Evolutionary conservation across 768 basidiomycete species (phyloP).

Genomic region (Suillus placidus): DNA sequence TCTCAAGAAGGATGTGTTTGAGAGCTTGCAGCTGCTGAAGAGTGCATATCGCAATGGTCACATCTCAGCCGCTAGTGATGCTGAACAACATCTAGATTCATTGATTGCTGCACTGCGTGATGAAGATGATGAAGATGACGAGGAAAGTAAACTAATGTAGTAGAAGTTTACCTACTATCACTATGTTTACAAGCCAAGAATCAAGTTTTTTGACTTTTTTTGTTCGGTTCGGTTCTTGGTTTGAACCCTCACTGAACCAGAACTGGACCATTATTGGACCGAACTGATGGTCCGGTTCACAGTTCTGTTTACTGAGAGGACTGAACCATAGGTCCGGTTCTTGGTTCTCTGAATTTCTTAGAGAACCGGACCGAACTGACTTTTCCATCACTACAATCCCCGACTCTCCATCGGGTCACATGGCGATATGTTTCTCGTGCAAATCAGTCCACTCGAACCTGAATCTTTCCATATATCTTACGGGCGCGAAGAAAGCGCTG

Average conservation of each 20-base stretch:
- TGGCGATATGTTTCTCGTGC: no score
- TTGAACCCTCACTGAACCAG: not conserved
- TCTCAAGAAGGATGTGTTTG: slow-evolving; percentile 27
- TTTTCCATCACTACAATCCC: no score
- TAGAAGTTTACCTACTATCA: not conserved
- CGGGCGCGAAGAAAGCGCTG: no score
- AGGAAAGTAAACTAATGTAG: no score
- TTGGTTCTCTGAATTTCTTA: no score
- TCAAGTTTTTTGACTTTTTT: not conserved
- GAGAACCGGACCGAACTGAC: no score
- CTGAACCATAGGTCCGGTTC: no score
- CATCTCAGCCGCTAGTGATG: slow-evolving; percentile 22
- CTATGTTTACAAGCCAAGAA: no score
- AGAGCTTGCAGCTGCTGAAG: slow-evolving; percentile 25
- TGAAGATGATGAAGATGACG: not conserved
- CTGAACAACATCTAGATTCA: not conserved
- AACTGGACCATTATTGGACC: not conserved
- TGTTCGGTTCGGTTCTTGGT: not conserved
- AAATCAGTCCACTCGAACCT: no score
- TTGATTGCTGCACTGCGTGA: not conserved
- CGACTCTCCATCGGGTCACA: no score
- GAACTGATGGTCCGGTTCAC: not conserved
- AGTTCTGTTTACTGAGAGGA: not conserved
- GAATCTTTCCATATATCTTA: no score
- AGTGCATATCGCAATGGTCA: slow-evolving; percentile 31